These are phyloP conservation scores for Candida odintsovae DNA, from an alignment of 805 yeast species.

Conservation along the genomic window DNA sequence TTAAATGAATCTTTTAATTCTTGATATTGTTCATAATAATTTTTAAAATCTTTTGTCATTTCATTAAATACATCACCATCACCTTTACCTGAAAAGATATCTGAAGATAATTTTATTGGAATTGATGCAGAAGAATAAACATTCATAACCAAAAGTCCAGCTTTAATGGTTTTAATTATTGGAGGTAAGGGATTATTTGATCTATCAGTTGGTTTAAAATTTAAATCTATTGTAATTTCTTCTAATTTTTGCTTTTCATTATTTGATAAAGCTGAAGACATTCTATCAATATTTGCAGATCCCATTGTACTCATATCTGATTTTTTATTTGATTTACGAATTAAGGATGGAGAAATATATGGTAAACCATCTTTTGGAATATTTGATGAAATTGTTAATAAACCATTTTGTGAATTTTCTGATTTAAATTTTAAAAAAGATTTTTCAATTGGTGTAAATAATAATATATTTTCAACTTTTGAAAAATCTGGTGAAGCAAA, in stretches of 20 bases:
- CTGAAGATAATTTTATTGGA: conserved; percentile 35
- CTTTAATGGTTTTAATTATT: conserved; percentile 23
- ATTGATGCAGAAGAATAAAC: conserved; percentile 31
- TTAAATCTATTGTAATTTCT: conserved; percentile 25
- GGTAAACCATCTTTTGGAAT: conserved; percentile 32
- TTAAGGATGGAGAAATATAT: conserved; percentile 31
- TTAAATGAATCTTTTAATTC: conserved; percentile 16
- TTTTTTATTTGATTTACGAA: conserved; percentile 30
- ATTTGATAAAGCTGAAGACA: conserved; percentile 23
- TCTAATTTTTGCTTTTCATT: conserved; percentile 24
- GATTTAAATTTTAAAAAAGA: background rate
- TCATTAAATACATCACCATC: conserved; percentile 10
- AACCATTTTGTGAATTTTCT: conserved; percentile 20
- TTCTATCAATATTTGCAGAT: conserved; percentile 28
- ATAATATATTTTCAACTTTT: conserved; percentile 9
- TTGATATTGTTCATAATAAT: conserved; percentile 7
- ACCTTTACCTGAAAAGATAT: conserved; percentile 21
- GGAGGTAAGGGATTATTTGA: conserved; percentile 25
- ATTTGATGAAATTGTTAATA: conserved; percentile 24
- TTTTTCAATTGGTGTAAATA: background rate
- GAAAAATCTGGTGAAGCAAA: conserved; percentile 15
- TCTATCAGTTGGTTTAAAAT: conserved; percentile 26
- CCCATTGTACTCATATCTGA: conserved; percentile 29
- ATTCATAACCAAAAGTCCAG: conserved; percentile 29
- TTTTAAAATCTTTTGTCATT: conserved; percentile 20